Conservation (phyloP, 805 yeast genomes). For the Schizosaccharomyces pombe region DNA sequence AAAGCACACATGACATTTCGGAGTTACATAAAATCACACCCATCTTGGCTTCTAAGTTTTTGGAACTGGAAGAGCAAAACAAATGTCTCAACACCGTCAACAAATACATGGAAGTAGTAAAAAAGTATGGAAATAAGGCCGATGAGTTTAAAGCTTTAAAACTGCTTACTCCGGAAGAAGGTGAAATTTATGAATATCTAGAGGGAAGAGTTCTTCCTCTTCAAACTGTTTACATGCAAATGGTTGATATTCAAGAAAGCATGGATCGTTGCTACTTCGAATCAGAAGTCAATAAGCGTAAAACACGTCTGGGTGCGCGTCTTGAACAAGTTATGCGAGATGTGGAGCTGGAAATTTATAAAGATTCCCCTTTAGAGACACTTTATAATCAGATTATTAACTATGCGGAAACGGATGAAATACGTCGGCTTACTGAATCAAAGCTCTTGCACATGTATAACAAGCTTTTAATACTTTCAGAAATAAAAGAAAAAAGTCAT, state of each 20-base stretch:
- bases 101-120: slow-evolving; percentile 9
- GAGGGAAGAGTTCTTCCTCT: slow-evolving; percentile 14
- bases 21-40: slow-evolving; percentile 10
- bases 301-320: slow-evolving; percentile 12
- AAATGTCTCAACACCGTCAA: slow-evolving; percentile 11
- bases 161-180: slow-evolving; percentile 14
- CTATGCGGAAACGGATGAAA: slow-evolving; percentile 33
- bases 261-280: slow-evolving; percentile 11
- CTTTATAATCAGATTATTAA: slow-evolving; percentile 30
- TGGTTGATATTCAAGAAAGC: slow-evolving; percentile 19
- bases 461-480: slow-evolving; percentile 29
- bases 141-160: slow-evolving; percentile 9
- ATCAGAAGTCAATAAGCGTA: slow-evolving; percentile 10
- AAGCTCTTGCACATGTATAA: slow-evolving; percentile 33
- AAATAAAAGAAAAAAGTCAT: slow-evolving; percentile 20
- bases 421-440: slow-evolving; percentile 37
- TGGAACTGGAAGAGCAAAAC: slow-evolving; percentile 10
- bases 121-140: slow-evolving; percentile 7
- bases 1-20: slow-evolving; percentile 8
- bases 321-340: slow-evolving; percentile 13
- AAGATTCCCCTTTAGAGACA: slow-evolving; percentile 18
- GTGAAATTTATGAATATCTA: slow-evolving; percentile 12
- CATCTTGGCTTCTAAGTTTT: slow-evolving; percentile 10
- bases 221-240: slow-evolving; percentile 10
- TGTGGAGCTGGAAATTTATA: slow-evolving; percentile 21